Base-by-base conservation (phyloP, 1,139 yeast genomes). In the Suhomyces bolitotheri region DNA sequence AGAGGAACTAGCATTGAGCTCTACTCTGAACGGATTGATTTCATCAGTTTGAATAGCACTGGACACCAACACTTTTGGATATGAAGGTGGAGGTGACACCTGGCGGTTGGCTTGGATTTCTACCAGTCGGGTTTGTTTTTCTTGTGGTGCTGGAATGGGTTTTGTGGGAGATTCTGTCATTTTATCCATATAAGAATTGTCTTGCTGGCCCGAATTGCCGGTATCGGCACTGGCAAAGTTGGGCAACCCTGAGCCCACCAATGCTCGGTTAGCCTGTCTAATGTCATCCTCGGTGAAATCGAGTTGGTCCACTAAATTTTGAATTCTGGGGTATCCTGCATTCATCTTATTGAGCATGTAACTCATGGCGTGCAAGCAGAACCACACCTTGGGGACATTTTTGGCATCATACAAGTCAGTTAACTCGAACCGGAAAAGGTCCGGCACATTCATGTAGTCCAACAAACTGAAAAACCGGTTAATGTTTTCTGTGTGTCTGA, bases 341-440 rank as follows among this genome's bases (percentile, higher is more conserved):
- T 66, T 65, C 53, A 58, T 53, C 29, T 78, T 77, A 41, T 62
- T 54, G 49, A 82, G 71, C 63, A 80, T 80, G 59, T 76, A 86
- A 29, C 92, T 82, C 50, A 92, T 66, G 1, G 97, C 96, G 62
- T 92, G 97, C 27, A 92, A 66, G 51, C 97, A 89, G 57, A 89
- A 90, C 60, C 94, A 85, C 15, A 94, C 97, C 54, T 88, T 90
- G 14, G 98, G 97, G 15, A 90, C 77, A 52, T 92, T 87, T 51
- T 89, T 90, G 51, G 86, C 85, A 56, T 92, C 97, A 60, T 89
- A 94, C 27, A 92, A 69, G 61, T 92, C 99, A 2, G 96, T 89
- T 40, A 90, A 72, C 56, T 90, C 97, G 55, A 92, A 92, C 30
- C 88, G 73, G 56, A 90, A 92, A 35, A 89, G 69, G 47, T 81